Base-by-base conservation (phyloP, 192 early-diverging fungal species). In the Umbelopsis ramanniana region DNA sequence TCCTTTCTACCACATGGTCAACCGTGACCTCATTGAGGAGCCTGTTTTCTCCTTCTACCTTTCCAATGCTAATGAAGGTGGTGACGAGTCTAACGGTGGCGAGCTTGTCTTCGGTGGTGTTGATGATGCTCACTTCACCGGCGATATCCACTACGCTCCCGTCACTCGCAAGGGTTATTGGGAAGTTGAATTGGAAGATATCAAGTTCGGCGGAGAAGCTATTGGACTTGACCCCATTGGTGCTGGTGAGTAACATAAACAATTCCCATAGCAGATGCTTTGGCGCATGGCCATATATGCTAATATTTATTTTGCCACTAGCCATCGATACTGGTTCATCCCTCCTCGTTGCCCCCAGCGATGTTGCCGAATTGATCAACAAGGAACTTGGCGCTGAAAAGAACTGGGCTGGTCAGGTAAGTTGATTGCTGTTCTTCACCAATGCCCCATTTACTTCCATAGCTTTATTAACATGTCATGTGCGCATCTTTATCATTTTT, bases 161-260 rank as follows among this genome's bases (percentile, higher is more conserved):
- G 92, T 99, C 54, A 86, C 88, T 40, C 90, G 95, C 76, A 94
- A 95, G 86, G 96, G 89, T 4, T 99, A 99, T 86, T 99, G 97
- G 97, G 96, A 99, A 83, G 93, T 98, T 66, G 91, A 91, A 24
- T 82, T 99, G n/a, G 82, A 91, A 72, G 85, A 89, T 71, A 86
- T 94, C 54, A 86, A 82, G 52, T 87, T 98, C 69, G 94, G 90
- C 72, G 93, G 90, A 48, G 87, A 90, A 24, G 84, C 89, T 38
- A 80, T 96, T 72, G 75, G 87, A 12, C 29, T 95, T 46, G 84
- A 85, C 19, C 79, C 82, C 68, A 80, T 83, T 6, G 90, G 90
- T 22, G 94, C 94, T 22, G 57, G 57, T 63, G 14, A 29, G 26
- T 63, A 35, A 19, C 14, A 17, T 12, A 35, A 37, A 15, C 12